Evolutionary conservation across 805 yeast species (phyloP), one percentile per base, ranked within the genome.

Genomic region (Suhomyces pyralidae): DNA sequence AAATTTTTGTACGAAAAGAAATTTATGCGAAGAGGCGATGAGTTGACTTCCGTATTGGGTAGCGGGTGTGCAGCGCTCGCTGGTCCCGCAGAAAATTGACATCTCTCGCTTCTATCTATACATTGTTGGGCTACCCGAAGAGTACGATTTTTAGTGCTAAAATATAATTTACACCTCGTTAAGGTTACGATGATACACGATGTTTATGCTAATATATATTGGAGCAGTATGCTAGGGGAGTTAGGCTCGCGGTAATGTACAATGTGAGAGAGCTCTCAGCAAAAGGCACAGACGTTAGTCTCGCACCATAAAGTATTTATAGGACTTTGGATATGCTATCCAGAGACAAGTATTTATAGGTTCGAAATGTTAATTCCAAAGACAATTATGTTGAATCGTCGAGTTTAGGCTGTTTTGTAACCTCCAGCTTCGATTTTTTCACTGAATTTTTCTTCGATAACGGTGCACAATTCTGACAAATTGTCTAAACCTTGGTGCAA

Each of bases 401-500:
- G 70, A 7, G 9, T 38, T 38, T 38, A 38, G 10, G 24, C 78
- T 9, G 77, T 77, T 24, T 75, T 60, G 60, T 71, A 84, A 46
- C 77, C 77, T 34, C 82, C 82, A 46, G 81, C 82, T 47, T 81
- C 80, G 52, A 90, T 83, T 62, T 81, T 81, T 59, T 83, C 88
- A 22, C 85, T 78, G 72, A 90, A 93, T 53, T 81, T 84, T 55
- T 81, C 85, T 69, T 93, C 97, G 45, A 94, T 84, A 56, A 83
- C 90, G 46, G 84, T 81, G 71, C 99, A 94, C 65, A 92, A 69
- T 58, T 86, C 92, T 55, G 85, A 78, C 60, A 94, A 79, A 66
- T 92, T 96, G 56, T 88, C 88, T 55, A 94, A 79, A 22, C 98
- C 98, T 69, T 90, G 89, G 62, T 90, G 92, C 43, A 94, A 78